Evolutionary conservation across 495 filamentous ascomycete species (phyloP).

Genomic region (Tuber calosporum): DNA sequence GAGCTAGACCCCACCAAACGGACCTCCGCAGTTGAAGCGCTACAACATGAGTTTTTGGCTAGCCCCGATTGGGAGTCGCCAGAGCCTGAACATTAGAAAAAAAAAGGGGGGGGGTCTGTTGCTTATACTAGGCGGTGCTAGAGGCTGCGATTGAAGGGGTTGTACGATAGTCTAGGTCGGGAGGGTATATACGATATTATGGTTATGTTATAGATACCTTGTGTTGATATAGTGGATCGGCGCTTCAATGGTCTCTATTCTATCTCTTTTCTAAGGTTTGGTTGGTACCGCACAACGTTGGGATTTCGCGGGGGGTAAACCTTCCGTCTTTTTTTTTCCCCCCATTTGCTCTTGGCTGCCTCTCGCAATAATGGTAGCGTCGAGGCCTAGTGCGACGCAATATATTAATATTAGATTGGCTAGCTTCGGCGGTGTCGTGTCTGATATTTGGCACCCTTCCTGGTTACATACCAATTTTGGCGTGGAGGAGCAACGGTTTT

Average conservation of each 20-base stretch:
- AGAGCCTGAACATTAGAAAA: neutral
- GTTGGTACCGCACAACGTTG: neutral
- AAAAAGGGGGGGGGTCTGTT: neutral
- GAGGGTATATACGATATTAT: neutral
- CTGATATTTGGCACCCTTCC: neutral
- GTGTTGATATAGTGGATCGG: neutral
- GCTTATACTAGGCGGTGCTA: neutral
- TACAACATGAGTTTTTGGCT: slow-evolving; percentile 66
- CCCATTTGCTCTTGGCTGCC: neutral
- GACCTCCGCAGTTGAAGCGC: slow-evolving; percentile 65
- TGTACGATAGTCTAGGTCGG: neutral
- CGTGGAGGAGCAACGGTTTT: neutral
- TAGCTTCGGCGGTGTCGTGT: neutral
- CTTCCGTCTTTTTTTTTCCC: neutral
- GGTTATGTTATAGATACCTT: slow-evolving; percentile 3
- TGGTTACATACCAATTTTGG: neutral
- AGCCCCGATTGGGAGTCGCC: neutral
- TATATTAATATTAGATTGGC: neutral
- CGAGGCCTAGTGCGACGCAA: neutral
- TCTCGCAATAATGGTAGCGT: neutral
- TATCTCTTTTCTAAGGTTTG: neutral
- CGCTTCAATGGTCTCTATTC: neutral
- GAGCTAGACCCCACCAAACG: slow-evolving; percentile 63
- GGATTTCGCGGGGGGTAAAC: neutral
- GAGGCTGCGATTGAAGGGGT: neutral